Conservation (phyloP, 106 monocot species). For the Platanthera zijinensis region DNA sequence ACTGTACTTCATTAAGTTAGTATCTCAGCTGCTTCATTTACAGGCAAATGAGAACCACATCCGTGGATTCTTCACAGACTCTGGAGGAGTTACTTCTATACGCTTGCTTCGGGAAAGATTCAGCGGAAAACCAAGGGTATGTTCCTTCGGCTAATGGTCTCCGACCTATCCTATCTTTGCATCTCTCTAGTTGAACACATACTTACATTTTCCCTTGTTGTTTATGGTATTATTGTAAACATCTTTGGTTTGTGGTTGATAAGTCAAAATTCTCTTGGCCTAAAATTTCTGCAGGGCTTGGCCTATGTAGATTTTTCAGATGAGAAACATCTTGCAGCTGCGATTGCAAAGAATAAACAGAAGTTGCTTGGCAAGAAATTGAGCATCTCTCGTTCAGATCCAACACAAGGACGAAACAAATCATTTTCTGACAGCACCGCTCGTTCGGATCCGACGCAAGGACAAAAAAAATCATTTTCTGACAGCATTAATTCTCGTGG, state of each 20-base stretch:
- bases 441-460: constrained; percentile 62
- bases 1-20: not conserved
- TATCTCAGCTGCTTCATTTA: constrained; percentile 11
- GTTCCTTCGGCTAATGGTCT: constrained; percentile 10
- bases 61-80: constrained; percentile 47
- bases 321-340: constrained; percentile 67
- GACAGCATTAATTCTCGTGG: constrained; percentile 10
- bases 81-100: constrained; percentile 71
- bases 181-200: not conserved
- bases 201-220: not conserved
- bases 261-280: not conserved
- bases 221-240: not conserved
- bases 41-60: constrained; percentile 81
- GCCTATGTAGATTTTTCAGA: constrained; percentile 92
- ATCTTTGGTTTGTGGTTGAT: not conserved
- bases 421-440: constrained; percentile 22
- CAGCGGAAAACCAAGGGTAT: constrained; percentile 77
- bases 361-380: constrained; percentile 64
- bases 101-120: constrained; percentile 71
- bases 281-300: constrained; percentile 47
- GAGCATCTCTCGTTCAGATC: constrained; percentile 82
- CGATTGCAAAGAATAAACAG: constrained; percentile 66
- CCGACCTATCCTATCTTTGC: not conserved
- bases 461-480: constrained; percentile 23
- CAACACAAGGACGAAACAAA: constrained; percentile 37